A percentile compares a stretch with the other conserved stretches of the same genome.
Conservation (phyloP, 2,329 filamentous ascomycete species). For the Calonectria pauciramosa region DNA sequence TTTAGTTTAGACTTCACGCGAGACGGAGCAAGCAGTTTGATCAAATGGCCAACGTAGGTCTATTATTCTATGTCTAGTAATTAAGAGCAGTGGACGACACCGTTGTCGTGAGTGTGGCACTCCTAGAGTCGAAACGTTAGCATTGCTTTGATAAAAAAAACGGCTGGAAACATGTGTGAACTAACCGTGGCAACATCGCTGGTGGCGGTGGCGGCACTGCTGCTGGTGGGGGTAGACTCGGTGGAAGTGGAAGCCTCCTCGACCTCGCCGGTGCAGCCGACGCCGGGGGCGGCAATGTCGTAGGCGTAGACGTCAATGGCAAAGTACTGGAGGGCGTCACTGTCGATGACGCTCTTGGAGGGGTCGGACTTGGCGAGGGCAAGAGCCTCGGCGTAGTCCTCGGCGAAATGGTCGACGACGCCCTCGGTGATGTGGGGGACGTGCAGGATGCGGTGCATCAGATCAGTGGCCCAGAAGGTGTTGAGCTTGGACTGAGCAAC, state of each 20-base stretch:
- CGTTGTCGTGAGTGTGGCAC: constrained; percentile 58
- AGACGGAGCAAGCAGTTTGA: background rate
- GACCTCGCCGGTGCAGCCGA: constrained; percentile 69
- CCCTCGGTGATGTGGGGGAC: constrained; percentile 71
- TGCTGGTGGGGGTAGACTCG: constrained; percentile 16
- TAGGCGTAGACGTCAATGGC: constrained; percentile 77
- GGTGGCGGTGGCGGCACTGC: constrained; percentile 33
- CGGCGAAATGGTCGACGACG: constrained; percentile 73
- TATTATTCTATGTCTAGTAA: constrained; percentile 10
- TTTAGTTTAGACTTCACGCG: background rate
- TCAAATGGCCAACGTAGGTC: background rate
- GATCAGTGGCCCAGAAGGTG: constrained; percentile 75
- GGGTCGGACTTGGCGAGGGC: constrained; percentile 64
- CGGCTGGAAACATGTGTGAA: background rate
- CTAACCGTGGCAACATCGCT: constrained; percentile 58
- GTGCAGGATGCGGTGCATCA: constrained; percentile 77
- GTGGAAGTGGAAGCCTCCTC: constrained; percentile 21
- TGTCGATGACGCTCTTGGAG: constrained; percentile 67
- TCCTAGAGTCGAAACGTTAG: constrained; percentile 68
- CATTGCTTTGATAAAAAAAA: constrained; percentile 66
- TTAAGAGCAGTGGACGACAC: constrained; percentile 53
- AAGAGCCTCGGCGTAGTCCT: constrained; percentile 68
- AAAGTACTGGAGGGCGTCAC: constrained; percentile 76
- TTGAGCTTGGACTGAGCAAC: constrained; percentile 69
- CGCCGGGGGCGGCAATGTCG: constrained; percentile 73